These are phyloP conservation scores for Cercophora sp. DNA, from an alignment of 495 filamentous ascomycete genomes.

Conservation along the genomic window DNA sequence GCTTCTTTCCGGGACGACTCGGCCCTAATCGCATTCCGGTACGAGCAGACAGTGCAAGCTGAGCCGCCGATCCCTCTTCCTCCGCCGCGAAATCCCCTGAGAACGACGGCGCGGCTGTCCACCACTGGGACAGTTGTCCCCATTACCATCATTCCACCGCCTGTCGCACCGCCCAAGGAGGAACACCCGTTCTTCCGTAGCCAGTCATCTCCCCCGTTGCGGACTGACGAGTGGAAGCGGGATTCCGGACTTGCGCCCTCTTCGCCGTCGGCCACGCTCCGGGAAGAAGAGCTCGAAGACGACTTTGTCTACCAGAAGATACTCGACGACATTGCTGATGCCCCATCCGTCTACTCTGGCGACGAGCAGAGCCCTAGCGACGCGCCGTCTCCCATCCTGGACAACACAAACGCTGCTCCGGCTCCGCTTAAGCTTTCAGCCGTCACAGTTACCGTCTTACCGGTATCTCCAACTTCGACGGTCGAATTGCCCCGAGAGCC, in stretches of 20 bases:
- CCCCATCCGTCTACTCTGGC: slow-evolving; percentile 18
- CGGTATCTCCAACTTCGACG: slow-evolving; percentile 15
- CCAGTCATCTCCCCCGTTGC: slow-evolving; percentile 22
- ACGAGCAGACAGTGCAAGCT: slow-evolving; percentile 52
- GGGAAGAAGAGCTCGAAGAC: slow-evolving; percentile 39
- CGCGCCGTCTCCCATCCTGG: slow-evolving; percentile 3
- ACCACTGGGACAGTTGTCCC: slow-evolving; percentile 16
- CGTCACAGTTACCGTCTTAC: slow-evolving; percentile 1
- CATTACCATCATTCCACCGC: slow-evolving; percentile 34
- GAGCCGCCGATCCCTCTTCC: slow-evolving; percentile 54
- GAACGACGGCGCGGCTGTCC: slow-evolving; percentile 22
- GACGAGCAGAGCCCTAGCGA: slow-evolving; percentile 14
- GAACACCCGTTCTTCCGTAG: slow-evolving; percentile 45
- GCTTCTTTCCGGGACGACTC: slow-evolving; percentile 45
- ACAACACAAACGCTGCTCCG: slow-evolving; percentile 9
- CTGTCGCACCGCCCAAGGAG: slow-evolving; percentile 41
- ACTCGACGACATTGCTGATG: slow-evolving; percentile 20
- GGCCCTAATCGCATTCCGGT: slow-evolving; percentile 48
- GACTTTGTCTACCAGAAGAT: slow-evolving; percentile 37
- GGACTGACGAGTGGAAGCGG: slow-evolving; percentile 35
- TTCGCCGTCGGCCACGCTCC: slow-evolving; percentile 45
- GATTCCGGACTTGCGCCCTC: slow-evolving; percentile 55
- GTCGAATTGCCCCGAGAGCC: slow-evolving; percentile 5
- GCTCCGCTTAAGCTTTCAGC: slow-evolving; percentile 26
- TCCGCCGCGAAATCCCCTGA: slow-evolving; percentile 32